Conservation (phyloP, 164 flowering plant species). For the Aristolochia fimbriata region DNA sequence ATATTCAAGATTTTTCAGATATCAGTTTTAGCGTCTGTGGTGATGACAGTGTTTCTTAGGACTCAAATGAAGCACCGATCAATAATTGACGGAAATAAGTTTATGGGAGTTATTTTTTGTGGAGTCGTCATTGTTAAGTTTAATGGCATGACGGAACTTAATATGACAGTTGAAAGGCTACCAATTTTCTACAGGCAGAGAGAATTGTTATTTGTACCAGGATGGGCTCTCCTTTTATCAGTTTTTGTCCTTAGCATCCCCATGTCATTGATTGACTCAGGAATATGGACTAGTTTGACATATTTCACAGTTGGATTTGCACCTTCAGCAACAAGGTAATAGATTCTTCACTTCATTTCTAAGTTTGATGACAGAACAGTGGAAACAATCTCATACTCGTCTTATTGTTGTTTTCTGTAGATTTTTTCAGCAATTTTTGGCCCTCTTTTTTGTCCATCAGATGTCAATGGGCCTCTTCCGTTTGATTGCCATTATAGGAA, state of each 20-base stretch:
- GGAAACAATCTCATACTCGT: neutral
- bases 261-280: conserved; percentile 36
- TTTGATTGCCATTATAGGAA: conserved; percentile 39
- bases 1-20: conserved; percentile 43
- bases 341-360: neutral
- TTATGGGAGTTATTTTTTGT: conserved; percentile 28
- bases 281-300: conserved; percentile 34
- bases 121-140: conserved; percentile 26
- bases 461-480: conserved; percentile 51
- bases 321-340: conserved; percentile 44
- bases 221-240: conserved; percentile 58
- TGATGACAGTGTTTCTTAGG: conserved; percentile 42
- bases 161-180: conserved; percentile 22
- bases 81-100: conserved; percentile 16
- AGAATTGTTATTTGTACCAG: conserved; percentile 28
- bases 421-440: conserved; percentile 41
- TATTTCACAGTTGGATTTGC: conserved; percentile 58
- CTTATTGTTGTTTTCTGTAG: conserved; percentile 16
- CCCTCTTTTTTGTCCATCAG: conserved; percentile 35
- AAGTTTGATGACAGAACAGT: neutral
- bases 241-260: conserved; percentile 53
- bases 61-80: conserved; percentile 30
- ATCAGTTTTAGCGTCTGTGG: conserved; percentile 19
- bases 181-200: conserved; percentile 40
- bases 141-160: conserved; percentile 30